Evolutionary conservation across 306 rosid species (phyloP).

Genomic region (Benincasa hispida): DNA sequence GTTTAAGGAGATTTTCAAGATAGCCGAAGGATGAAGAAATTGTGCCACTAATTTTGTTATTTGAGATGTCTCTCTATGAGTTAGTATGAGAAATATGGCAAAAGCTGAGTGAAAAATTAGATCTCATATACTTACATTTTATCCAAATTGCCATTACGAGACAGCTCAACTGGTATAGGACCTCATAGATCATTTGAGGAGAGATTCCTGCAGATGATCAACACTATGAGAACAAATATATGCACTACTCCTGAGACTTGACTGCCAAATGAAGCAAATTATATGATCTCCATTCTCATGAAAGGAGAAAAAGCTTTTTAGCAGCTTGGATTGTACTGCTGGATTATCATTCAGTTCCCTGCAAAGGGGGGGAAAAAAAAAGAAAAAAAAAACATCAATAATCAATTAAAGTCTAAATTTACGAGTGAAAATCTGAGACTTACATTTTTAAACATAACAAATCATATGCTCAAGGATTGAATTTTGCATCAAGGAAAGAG

Average conservation of each 20-base stretch:
- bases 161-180: slow-evolving; percentile 74
- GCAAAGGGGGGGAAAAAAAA: slow-evolving; percentile 51
- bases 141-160: slow-evolving; percentile 92
- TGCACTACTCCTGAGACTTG: background rate
- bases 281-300: background rate
- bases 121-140: slow-evolving; percentile 51
- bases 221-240: background rate
- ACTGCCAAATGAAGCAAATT: background rate
- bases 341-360: slow-evolving; percentile 59
- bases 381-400: background rate
- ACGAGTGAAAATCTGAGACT: too few species aligned
- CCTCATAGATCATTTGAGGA: slow-evolving; percentile 72
- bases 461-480: too few species aligned
- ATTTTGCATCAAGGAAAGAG: background rate
- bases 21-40: slow-evolving; percentile 95
- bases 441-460: too few species aligned
- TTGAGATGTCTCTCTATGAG: slow-evolving; percentile 65
- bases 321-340: background rate
- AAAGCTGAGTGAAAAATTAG: background rate
- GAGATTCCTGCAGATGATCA: slow-evolving; percentile 46
- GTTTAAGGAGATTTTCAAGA: slow-evolving; percentile 91
- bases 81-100: background rate
- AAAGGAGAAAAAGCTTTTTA: background rate
- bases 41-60: slow-evolving; percentile 52
- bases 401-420: background rate